Conservation (phyloP, 768 basidiomycete genomes). For the Daedalea quercina region DNA sequence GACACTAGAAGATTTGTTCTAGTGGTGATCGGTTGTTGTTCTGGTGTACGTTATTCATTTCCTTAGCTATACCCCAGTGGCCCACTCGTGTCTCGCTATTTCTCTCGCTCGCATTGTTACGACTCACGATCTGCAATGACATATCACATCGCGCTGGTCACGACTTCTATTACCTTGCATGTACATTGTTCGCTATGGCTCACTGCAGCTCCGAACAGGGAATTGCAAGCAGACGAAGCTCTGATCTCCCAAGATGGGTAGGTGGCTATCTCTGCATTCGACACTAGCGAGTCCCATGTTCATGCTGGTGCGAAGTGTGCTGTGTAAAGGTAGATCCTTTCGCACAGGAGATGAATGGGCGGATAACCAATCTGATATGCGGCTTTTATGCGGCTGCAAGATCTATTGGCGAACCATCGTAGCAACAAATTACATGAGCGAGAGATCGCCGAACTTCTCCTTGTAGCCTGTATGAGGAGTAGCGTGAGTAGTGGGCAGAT, state of each 20-base stretch:
- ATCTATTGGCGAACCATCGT: conserved; percentile 10
- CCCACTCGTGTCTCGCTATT: neutral
- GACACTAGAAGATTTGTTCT: conserved; percentile 94
- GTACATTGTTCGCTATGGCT: too few relatives aligned
- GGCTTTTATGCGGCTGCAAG: neutral
- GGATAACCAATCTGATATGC: neutral
- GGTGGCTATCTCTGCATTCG: too few relatives aligned
- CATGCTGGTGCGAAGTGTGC: too few relatives aligned
- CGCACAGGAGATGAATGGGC: neutral
- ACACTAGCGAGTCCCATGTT: too few relatives aligned
- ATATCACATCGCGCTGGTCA: neutral
- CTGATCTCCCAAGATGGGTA: too few relatives aligned
- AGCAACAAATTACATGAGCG: conserved; percentile 62
- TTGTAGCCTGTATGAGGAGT: conserved; percentile 55
- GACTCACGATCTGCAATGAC: neutral
- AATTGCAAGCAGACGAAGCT: too few relatives aligned
- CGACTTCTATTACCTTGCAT: neutral
- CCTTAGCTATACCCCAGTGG: conserved; percentile 1
- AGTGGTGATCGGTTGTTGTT: neutral
- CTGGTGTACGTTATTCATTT: neutral
- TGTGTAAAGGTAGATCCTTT: too few relatives aligned
- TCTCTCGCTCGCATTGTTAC: neutral
- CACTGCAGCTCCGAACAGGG: too few relatives aligned
- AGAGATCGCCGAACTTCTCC: conserved; percentile 96
- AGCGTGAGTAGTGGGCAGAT: conserved; percentile 4